These are phyloP conservation scores for Aciculosporium take DNA, from an alignment of 2,329 filamentous ascomycete species.

Conservation along the genomic window DNA sequence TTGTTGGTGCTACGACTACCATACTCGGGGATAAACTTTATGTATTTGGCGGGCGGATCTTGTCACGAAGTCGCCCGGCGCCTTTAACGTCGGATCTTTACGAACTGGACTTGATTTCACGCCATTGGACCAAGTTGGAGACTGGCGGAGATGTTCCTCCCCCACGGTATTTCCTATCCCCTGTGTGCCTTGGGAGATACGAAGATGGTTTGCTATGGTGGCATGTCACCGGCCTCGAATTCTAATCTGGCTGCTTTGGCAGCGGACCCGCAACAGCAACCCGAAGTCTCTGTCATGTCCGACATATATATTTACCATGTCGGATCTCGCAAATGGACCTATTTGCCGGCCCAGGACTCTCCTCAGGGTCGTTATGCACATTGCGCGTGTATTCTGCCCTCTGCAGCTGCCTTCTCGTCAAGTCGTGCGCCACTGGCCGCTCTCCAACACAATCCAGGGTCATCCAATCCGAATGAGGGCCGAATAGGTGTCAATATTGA, in stretches of 20 bases:
- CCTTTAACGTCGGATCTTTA: conserved; percentile 83
- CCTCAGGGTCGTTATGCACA: conserved; percentile 94
- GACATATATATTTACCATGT: conserved; percentile 95
- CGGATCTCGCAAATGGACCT: conserved; percentile 68
- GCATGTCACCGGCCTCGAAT: conserved; percentile 66
- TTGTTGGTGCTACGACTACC: conserved; percentile 91
- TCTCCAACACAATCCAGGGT: conserved; percentile 76
- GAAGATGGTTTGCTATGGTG: conserved; percentile 94
- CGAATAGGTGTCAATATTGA: conserved; percentile 80
- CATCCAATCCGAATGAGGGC: conserved; percentile 73
- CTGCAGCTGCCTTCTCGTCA: conserved; percentile 75
- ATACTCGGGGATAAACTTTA: conserved; percentile 92
- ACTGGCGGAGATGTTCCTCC: conserved; percentile 74
- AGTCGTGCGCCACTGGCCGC: conserved; percentile 71
- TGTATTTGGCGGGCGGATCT: conserved; percentile 81
- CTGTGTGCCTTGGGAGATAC: conserved; percentile 87
- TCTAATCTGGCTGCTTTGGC: conserved; percentile 32
- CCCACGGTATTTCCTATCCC: conserved; percentile 91
- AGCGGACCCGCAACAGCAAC: conserved; percentile 34
- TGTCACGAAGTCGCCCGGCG: conserved; percentile 67
- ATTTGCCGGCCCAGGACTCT: conserved; percentile 62
- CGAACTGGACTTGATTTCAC: conserved; percentile 76
- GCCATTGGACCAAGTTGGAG: conserved; percentile 88
- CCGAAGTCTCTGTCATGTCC: conserved; percentile 92
- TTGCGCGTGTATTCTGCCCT: conserved; percentile 83